Percentiles rank a stretch among this genome's conserved stretches.
phyloP scores from a whole-genome alignment of 768 basidiomycete genomes.

The Mycena leptocephala region DNA sequence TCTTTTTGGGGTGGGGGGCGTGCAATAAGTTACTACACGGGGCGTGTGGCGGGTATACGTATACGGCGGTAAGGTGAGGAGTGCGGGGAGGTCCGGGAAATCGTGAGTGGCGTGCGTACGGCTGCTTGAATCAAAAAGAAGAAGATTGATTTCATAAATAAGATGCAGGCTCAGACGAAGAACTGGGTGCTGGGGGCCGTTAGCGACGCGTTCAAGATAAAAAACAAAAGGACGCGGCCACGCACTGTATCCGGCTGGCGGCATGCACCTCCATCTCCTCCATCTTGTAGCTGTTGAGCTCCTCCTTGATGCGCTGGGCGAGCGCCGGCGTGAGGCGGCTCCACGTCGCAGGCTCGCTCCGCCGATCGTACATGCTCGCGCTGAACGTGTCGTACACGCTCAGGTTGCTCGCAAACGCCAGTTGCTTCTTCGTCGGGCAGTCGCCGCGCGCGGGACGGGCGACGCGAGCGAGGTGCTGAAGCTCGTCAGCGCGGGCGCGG shows the following conservation, averaged over 20 bases:
- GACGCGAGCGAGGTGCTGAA: constrained; percentile 61
- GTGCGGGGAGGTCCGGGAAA: not conserved
- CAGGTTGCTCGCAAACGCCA: constrained; percentile 93
- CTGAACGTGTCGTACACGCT: constrained; percentile 99
- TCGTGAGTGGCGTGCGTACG: constrained; percentile 16
- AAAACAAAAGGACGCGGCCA: constrained; percentile 39
- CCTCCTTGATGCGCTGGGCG: constrained; percentile 98
- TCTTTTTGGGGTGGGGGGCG: constrained; percentile 1
- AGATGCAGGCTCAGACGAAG: constrained; percentile 75
- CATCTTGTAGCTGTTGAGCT: constrained; percentile 99
- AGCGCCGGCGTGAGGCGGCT: constrained; percentile 95
- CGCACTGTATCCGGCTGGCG: constrained; percentile 91
- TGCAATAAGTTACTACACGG: constrained; percentile 37
- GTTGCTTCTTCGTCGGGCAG: constrained; percentile 75
- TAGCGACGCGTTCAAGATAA: constrained; percentile 15
- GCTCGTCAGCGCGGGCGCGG: constrained; percentile 87
- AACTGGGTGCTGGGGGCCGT: constrained; percentile 81
- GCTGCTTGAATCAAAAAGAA: constrained; percentile 47
- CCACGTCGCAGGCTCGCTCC: constrained; percentile 98
- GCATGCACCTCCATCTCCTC: constrained; percentile 99
- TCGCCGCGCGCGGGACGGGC: constrained; percentile 81
- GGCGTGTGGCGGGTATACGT: not conserved
- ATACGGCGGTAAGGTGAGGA: not conserved
- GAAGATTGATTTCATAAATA: constrained; percentile 27
- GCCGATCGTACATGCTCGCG: constrained; percentile 90